Conservation (phyloP, 352 stramenopile genomes). For the Phytopythium chamaehyphon region DNA sequence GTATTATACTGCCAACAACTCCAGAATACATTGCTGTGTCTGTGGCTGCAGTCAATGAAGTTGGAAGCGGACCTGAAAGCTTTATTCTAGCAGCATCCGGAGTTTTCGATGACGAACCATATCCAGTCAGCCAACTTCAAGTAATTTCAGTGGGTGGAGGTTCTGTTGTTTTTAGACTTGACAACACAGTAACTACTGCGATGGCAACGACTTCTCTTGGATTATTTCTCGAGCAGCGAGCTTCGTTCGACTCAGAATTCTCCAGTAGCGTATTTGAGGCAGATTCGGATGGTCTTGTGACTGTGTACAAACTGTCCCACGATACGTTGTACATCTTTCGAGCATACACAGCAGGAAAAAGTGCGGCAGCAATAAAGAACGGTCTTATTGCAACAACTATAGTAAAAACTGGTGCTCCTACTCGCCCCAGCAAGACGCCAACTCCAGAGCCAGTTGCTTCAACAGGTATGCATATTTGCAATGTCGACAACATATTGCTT, state of each 20-base stretch:
- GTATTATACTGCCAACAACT: conserved; percentile 10
- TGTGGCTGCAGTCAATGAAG: conserved; percentile 32
- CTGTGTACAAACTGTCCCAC: conserved; percentile 43
- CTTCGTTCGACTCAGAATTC: conserved; percentile 18
- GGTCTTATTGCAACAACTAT: conserved; percentile 18
- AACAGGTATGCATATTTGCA: conserved; percentile 33
- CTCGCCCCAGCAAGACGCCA: conserved; percentile 31
- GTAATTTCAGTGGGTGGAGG: conserved; percentile 17
- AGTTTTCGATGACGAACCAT: not conserved
- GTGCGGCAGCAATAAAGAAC: conserved; percentile 11
- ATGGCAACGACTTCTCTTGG: conserved; percentile 2
- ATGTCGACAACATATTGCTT: no score
- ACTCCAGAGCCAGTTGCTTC: conserved; percentile 19
- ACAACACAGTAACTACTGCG: conserved; percentile 7
- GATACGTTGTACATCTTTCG: conserved; percentile 49
- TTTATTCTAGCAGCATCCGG: conserved; percentile 6
- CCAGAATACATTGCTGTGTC: conserved; percentile 15
- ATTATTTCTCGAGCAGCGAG: conserved; percentile 31
- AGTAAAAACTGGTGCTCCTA: conserved; percentile 22
- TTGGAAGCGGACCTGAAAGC: conserved; percentile 27
- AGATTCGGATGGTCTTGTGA: conserved; percentile 6
- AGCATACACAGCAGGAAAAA: conserved; percentile 17
- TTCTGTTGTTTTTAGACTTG: conserved; percentile 13
- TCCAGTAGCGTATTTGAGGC: conserved; percentile 3
- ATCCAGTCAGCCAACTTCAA: conserved; percentile 5